Percentiles rank a stretch among this genome's conserved stretches.
Evolutionary conservation across 2,329 filamentous ascomycete species (phyloP).

Genomic region (Bipolaris sorokiniana): DNA sequence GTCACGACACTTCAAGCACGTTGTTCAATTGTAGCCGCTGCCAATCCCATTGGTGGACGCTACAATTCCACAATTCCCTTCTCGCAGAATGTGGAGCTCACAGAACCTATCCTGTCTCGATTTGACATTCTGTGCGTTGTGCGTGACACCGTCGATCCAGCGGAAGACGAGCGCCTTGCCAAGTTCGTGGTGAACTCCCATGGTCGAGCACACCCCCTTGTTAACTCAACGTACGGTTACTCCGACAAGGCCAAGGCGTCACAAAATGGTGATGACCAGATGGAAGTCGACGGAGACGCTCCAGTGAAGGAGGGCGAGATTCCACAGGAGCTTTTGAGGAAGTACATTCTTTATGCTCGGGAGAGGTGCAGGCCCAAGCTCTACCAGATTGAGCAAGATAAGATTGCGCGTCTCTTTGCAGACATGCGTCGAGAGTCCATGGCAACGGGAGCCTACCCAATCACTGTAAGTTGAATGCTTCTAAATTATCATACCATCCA

Average conservation of each 20-base stretch:
- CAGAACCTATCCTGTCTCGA: constrained; percentile 95
- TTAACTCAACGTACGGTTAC: constrained; percentile 46
- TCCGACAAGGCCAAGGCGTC: constrained; percentile 31
- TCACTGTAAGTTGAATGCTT: constrained; percentile 72
- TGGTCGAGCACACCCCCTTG: constrained; percentile 79
- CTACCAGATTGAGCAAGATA: constrained; percentile 97
- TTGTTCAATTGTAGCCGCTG: constrained; percentile 94
- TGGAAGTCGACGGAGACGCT: constrained; percentile 57
- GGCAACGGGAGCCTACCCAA: constrained; percentile 94
- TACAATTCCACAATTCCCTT: constrained; percentile 98
- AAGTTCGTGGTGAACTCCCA: constrained; percentile 96
- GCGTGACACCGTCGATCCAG: constrained; percentile 90
- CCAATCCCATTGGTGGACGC: constrained; percentile 93
- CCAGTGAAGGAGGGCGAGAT: constrained; percentile 73
- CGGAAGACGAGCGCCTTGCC: constrained; percentile 89
- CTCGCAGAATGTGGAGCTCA: constrained; percentile 93
- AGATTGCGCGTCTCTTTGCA: constrained; percentile 89
- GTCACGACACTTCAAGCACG: constrained; percentile 96
- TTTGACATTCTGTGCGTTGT: constrained; percentile 98
- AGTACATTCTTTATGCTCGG: constrained; percentile 95
- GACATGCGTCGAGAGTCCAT: constrained; percentile 94
- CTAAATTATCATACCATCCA: neutral
- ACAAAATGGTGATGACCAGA: constrained; percentile 52
- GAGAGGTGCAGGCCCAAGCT: constrained; percentile 90
- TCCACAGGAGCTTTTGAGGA: constrained; percentile 85